Conservation (phyloP, 139 green algal genomes). For the Chara braunii region DNA sequence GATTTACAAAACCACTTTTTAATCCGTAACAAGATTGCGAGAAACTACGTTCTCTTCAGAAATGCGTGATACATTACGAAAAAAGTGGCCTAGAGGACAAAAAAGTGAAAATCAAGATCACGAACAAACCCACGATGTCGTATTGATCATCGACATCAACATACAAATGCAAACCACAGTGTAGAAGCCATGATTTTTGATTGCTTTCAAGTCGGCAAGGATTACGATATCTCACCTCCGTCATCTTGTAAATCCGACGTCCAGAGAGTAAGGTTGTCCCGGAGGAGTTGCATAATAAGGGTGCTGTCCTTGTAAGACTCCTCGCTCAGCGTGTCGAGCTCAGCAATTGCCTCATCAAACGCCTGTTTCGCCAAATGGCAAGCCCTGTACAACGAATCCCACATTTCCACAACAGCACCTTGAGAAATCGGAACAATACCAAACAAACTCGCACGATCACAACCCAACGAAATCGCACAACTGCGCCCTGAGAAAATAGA, state of each 20-base stretch:
- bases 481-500: neutral
- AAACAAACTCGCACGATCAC: neutral
- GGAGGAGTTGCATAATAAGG: slow-evolving; percentile 48
- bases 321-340: slow-evolving; percentile 45
- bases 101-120: too few species aligned
- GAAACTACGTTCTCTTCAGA: too few species aligned
- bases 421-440: neutral
- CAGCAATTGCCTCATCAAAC: slow-evolving; percentile 47
- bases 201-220: neutral
- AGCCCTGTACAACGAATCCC: slow-evolving; percentile 13
- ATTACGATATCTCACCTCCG: slow-evolving; percentile 9
- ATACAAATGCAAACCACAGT: neutral
- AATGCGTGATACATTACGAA: too few species aligned
- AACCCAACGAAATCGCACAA: neutral
- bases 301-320: slow-evolving; percentile 51
- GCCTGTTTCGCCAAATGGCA: slow-evolving; percentile 43
- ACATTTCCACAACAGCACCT: neutral
- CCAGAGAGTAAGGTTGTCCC: slow-evolving; percentile 50
- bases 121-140: too few species aligned
- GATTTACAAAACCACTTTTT: too few species aligned
- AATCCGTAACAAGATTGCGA: too few species aligned
- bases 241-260: slow-evolving; percentile 44
- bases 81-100: too few species aligned
- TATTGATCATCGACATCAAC: neutral
- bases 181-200: neutral